Percentiles rank a stretch among this genome's conserved stretches.
Evolutionary conservation across 768 basidiomycete species (phyloP).

Genomic region (Tephrocybe rancida): DNA sequence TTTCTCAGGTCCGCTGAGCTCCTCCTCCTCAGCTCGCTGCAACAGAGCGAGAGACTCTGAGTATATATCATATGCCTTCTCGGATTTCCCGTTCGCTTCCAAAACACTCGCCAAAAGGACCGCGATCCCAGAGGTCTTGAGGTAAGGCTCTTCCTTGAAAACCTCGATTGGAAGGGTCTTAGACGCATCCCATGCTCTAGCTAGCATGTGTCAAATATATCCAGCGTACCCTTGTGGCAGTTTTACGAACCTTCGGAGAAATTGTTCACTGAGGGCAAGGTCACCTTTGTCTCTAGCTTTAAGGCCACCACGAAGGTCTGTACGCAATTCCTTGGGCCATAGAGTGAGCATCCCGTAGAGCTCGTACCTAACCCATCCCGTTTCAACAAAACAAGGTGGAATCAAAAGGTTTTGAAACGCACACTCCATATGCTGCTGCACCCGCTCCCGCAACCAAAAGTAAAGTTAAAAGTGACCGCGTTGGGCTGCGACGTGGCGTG

Average conservation of each 20-base stretch:
- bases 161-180: slow-evolving; percentile 40
- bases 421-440: slow-evolving; percentile 37
- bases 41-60: slow-evolving; percentile 35
- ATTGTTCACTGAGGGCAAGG: slow-evolving; percentile 48
- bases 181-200: slow-evolving; percentile 60
- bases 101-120: slow-evolving; percentile 60
- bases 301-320: slow-evolving; percentile 67
- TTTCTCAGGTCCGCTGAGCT: slow-evolving; percentile 28
- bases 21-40: slow-evolving; percentile 25
- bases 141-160: slow-evolving; percentile 49
- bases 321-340: slow-evolving; percentile 67
- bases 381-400: slow-evolving; percentile 17
- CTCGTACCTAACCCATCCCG: slow-evolving; percentile 42
- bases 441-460: slow-evolving; percentile 33
- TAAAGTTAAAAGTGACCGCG: slow-evolving; percentile 26
- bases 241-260: slow-evolving; percentile 51
- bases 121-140: slow-evolving; percentile 71
- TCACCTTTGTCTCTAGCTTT: slow-evolving; percentile 64
- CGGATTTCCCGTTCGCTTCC: slow-evolving; percentile 39
- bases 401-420: slow-evolving; percentile 12
- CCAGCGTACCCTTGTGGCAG: not conserved
- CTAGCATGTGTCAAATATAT: slow-evolving; percentile 15
- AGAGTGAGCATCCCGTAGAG: slow-evolving; percentile 58
- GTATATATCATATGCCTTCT: slow-evolving; percentile 42
- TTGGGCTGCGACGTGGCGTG: slow-evolving; percentile 33